Evolutionary conservation across 352 stramenopile genomes (phyloP).

Genomic region (Sclerospora graminicola): DNA sequence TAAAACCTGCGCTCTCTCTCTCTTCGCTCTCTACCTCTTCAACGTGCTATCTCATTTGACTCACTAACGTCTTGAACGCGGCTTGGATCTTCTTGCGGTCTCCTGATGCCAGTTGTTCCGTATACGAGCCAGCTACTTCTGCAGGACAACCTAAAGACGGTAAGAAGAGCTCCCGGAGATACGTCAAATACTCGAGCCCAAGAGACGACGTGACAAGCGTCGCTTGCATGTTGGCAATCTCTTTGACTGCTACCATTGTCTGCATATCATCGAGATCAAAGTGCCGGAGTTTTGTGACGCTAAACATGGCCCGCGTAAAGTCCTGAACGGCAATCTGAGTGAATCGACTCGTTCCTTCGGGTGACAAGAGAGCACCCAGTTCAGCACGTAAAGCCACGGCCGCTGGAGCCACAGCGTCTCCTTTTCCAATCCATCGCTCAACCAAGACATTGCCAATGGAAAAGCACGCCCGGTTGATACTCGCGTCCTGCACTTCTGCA

Average conservation of each 20-base stretch:
- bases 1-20: not conserved
- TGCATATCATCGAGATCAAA: slow-evolving; percentile 71
- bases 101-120: slow-evolving; percentile 42
- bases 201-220: slow-evolving; percentile 42
- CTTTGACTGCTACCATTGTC: slow-evolving; percentile 51
- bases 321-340: slow-evolving; percentile 53
- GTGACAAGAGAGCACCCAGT: slow-evolving; percentile 13
- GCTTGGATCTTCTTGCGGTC: slow-evolving; percentile 54
- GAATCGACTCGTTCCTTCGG: slow-evolving; percentile 35
- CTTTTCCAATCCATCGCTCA: slow-evolving; percentile 43
- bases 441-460: slow-evolving; percentile 65
- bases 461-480: slow-evolving; percentile 68
- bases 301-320: slow-evolving; percentile 68
- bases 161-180: slow-evolving; percentile 54
- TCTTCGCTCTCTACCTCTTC: not conserved
- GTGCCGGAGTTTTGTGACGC: slow-evolving; percentile 45
- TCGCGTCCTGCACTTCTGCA: slow-evolving; percentile 47
- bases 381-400: slow-evolving; percentile 21
- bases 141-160: slow-evolving; percentile 43
- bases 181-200: slow-evolving; percentile 50
- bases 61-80: slow-evolving; percentile 59
- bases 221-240: slow-evolving; percentile 64
- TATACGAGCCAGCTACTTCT: slow-evolving; percentile 48
- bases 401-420: slow-evolving; percentile 12
- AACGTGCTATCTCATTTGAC: slow-evolving; percentile 24